These are phyloP conservation scores for Trichosanthes cucumerina DNA, from an alignment of 306 rosid genomes.

Conservation along the genomic window DNA sequence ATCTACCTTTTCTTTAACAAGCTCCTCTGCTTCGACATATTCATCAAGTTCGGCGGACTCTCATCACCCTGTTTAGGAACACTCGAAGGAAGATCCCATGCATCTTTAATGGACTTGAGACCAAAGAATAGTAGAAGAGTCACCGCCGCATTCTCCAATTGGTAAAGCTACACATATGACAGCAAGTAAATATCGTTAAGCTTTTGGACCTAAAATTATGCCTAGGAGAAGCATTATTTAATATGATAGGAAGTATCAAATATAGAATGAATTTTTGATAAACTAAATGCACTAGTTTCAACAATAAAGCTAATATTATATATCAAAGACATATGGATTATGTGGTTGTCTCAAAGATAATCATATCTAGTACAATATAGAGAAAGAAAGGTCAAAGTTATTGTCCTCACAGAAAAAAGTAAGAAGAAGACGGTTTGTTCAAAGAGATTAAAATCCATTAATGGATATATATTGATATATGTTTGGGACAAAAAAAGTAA, in stretches of 20 bases:
- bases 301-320: too few species aligned
- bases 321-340: neutral
- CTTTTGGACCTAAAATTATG: constrained; percentile 9
- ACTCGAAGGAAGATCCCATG: constrained; percentile 83
- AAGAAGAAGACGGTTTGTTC: neutral
- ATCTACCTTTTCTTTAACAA: constrained; percentile 83
- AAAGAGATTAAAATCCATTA: neutral
- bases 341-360: neutral
- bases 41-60: constrained; percentile 72
- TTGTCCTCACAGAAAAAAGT: neutral
- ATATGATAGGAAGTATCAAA: neutral
- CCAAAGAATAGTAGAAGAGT: constrained; percentile 92
- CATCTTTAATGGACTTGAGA: constrained; percentile 81
- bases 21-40: constrained; percentile 81
- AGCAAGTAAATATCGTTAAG: constrained; percentile 17
- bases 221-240: neutral
- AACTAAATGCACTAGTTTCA: too few species aligned
- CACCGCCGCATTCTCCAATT: constrained; percentile 92
- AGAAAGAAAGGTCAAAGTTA: neutral
- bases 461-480: neutral
- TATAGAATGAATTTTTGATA: too few species aligned
- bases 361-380: neutral
- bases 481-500: neutral
- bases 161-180: constrained; percentile 65
- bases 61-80: constrained; percentile 38